Conservation (phyloP, 352 stramenopile genomes). For the Saprolegnia parasitica region DNA sequence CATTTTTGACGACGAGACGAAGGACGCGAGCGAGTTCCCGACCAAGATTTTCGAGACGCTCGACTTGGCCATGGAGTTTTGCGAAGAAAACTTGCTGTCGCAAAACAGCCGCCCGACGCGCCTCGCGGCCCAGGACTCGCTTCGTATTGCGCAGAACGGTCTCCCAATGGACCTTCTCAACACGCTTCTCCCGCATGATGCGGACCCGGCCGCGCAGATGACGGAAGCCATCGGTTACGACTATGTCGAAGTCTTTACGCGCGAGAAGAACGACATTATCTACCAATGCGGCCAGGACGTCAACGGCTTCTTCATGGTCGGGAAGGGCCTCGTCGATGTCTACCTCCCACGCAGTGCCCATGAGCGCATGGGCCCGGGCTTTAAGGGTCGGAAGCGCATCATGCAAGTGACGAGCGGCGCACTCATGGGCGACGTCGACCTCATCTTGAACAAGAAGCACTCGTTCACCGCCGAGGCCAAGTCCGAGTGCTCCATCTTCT, state of each 20-base stretch:
- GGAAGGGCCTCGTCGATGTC: constrained; percentile 79
- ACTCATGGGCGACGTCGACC: constrained; percentile 69
- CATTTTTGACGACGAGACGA: constrained; percentile 64
- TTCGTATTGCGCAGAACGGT: constrained; percentile 34
- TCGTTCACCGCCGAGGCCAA: constrained; percentile 75
- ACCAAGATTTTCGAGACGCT: constrained; percentile 80
- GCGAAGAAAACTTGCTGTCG: constrained; percentile 73
- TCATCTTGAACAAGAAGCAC: constrained; percentile 76
- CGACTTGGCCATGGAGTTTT: constrained; percentile 81
- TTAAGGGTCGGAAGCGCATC: constrained; percentile 72
- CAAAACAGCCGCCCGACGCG: constrained; percentile 54
- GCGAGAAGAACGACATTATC: constrained; percentile 57
- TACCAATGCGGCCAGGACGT: constrained; percentile 62
- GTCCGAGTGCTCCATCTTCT: constrained; percentile 70
- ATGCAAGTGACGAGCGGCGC: constrained; percentile 73
- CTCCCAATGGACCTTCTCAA: constrained; percentile 60
- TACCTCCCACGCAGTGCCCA: constrained; percentile 77
- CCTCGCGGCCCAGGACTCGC: constrained; percentile 39
- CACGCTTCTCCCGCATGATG: constrained; percentile 46
- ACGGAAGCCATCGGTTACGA: constrained; percentile 60
- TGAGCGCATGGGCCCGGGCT: constrained; percentile 72
- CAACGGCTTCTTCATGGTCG: constrained; percentile 74
- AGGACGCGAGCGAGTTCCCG: constrained; percentile 34
- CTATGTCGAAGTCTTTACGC: constrained; percentile 58
- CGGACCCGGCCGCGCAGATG: constrained; percentile 33